Evolutionary conservation across 1,284 basidiomycete species (phyloP).

Genomic region (Rhodotorula sp.): DNA sequence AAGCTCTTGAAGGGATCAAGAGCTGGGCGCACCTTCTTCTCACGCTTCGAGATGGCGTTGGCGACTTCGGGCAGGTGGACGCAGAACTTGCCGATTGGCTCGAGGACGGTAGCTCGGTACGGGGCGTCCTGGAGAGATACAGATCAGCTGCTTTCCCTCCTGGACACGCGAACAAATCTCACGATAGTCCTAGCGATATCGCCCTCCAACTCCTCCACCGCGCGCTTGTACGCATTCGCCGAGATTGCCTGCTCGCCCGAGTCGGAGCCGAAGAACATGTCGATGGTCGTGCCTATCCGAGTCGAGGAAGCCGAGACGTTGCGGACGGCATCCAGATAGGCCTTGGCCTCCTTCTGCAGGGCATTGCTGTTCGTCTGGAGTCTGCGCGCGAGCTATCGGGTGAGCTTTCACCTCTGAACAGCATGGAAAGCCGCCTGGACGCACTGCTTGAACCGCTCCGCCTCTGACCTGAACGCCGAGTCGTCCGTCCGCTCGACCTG

Average conservation of each 20-base stretch:
- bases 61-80: slow-evolving; percentile 93
- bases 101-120: slow-evolving; percentile 89
- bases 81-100: slow-evolving; percentile 93
- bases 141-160: background rate
- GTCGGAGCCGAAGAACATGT: slow-evolving; percentile 74
- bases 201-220: slow-evolving; percentile 87
- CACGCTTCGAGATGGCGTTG: slow-evolving; percentile 87
- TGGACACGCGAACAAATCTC: background rate
- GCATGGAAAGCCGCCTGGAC: slow-evolving; percentile 48
- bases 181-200: slow-evolving; percentile 28
- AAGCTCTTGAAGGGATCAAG: background rate
- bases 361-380: slow-evolving; percentile 90
- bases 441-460: slow-evolving; percentile 82
- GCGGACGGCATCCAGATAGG: slow-evolving; percentile 90
- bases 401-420: background rate
- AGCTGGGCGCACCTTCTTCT: slow-evolving; percentile 74
- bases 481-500: slow-evolving; percentile 96
- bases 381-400: slow-evolving; percentile 51
- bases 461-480: slow-evolving; percentile 87
- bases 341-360: slow-evolving; percentile 93
- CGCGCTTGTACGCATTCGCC: slow-evolving; percentile 90
- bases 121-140: slow-evolving; percentile 71
- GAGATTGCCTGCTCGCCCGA: slow-evolving; percentile 78
- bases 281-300: slow-evolving; percentile 91
- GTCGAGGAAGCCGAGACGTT: slow-evolving; percentile 76